phyloP scores from a whole-genome alignment of 2,329 filamentous ascomycete species.

The Aspergillus pseudonomiae region DNA sequence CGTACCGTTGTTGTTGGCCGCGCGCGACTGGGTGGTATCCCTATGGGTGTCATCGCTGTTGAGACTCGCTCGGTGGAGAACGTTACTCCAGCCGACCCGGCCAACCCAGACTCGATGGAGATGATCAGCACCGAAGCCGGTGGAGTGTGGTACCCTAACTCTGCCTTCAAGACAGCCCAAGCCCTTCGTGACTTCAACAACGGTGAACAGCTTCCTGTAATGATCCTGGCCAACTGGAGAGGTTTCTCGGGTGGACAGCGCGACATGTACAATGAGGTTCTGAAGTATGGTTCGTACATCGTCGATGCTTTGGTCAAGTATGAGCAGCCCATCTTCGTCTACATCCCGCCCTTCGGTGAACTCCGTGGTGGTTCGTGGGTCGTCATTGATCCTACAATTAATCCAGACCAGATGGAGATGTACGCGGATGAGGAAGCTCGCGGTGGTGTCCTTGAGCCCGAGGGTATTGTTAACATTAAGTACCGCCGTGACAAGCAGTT shows the following conservation, averaged over 20 bases:
- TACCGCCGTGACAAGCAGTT: conserved; percentile 97
- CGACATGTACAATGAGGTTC: conserved; percentile 99
- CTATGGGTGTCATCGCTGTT: conserved; percentile 96
- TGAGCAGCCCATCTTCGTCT: conserved; percentile 98
- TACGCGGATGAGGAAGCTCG: conserved; percentile 94
- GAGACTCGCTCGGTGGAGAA: conserved; percentile 97
- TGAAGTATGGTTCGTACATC: conserved; percentile 99
- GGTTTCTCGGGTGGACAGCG: conserved; percentile 99
- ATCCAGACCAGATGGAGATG: conserved; percentile 97
- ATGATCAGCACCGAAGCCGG: conserved; percentile 92
- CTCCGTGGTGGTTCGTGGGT: conserved; percentile 99
- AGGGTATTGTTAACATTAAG: conserved; percentile 98
- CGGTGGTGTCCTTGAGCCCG: conserved; percentile 95
- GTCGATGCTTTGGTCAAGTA: conserved; percentile 98
- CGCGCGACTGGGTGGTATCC: conserved; percentile 93
- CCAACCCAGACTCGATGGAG: conserved; percentile 97
- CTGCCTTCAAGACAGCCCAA: conserved; percentile 98
- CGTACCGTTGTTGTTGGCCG: conserved; percentile 95
- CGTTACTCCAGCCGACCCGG: conserved; percentile 91
- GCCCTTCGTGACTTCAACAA: conserved; percentile 99
- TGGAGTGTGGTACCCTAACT: conserved; percentile 99
- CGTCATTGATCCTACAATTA: conserved; percentile 98
- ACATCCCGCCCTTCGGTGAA: conserved; percentile 95
- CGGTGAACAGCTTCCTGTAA: conserved; percentile 94
- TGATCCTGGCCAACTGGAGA: conserved; percentile 99